phyloP scores from a whole-genome alignment of 257 asterid species.

The Nicotiana benthamiana region DNA sequence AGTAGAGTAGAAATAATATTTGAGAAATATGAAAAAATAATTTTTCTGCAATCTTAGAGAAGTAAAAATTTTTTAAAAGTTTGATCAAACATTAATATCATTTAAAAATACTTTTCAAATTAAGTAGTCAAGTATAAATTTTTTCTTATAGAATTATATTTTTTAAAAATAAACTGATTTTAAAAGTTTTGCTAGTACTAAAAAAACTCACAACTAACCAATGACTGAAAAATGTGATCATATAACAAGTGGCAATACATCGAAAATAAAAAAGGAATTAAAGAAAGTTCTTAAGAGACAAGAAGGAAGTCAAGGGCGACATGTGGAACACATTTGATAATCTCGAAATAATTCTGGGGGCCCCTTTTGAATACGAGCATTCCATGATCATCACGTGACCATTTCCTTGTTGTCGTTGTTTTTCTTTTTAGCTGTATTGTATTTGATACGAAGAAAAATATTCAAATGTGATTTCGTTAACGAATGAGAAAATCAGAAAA shows the following conservation, averaged over 20 bases:
- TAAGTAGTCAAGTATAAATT: no score
- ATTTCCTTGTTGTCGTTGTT: not conserved
- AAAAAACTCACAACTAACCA: no score
- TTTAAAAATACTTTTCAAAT: no score
- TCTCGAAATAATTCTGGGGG: conserved; percentile 14
- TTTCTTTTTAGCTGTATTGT: not conserved
- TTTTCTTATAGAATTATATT: no score
- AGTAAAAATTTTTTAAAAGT: no score
- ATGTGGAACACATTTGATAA: not conserved
- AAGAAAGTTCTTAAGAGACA: not conserved
- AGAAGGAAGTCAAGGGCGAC: conserved; percentile 6
- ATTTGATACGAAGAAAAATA: not conserved
- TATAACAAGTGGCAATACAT: not conserved
- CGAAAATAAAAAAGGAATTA: not conserved
- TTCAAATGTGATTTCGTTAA: not conserved
- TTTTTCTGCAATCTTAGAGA: no score
- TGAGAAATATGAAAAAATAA: no score
- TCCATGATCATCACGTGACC: not conserved
- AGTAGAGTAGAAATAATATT: no score
- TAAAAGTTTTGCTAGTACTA: no score
- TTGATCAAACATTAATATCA: no score
- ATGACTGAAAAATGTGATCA: not conserved
- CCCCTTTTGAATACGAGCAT: not conserved
- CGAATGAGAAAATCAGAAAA: no score
- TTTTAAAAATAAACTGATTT: no score